Evolutionary conservation across 1,139 yeast genomes (phyloP), one percentile per base, ranked within the genome.

Genomic region (Tardiomyces blankii): DNA sequence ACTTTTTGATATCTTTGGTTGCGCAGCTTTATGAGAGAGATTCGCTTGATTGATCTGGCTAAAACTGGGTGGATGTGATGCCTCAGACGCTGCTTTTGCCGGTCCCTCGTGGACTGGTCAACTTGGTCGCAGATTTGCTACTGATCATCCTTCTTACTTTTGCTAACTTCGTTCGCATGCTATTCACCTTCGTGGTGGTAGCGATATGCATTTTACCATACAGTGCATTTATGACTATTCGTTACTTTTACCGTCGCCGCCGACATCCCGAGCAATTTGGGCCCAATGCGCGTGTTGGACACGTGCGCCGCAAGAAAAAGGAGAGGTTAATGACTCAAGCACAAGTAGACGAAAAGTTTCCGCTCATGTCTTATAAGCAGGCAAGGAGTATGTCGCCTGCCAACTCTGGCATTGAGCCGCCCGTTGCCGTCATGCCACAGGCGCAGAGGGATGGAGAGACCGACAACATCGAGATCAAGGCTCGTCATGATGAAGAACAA

Each of bases 341-440:
- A n/a, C 83, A 82, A 57, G 83, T 83, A 21, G 80, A 82, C 46
- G 72, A 70, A 42, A 64, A 80, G 44, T 83, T 84, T 60, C 93
- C 93, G 0, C 60, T 67, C 39, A 73, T 75, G 54, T 71, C 81
- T 2, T 83, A 82, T 60, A 65, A 70, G 46, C 74, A 77, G 44
- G 60, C 58, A 18, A 51, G 45, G 42, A 5, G 35, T 14, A 21
- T 21, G 25, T 7, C 25, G 25, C 7, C 25, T 21, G 25, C 25
- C 25, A 7, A 5, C 25, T 21, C 25, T 7, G 25, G 25, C 25
- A 7, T 21, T 4, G 25, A 21, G 25, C 25, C 25, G n/a, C n/a
- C n/a, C n/a, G n/a, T n/a, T n/a, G n/a, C n/a, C 25, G 25, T 21
- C 25, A 21, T 21, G 25, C 7, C 25, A 21, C 25, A 21, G 7